Conservation (phyloP, 805 yeast species). For the Wickerhamiella sorbophila region DNA sequence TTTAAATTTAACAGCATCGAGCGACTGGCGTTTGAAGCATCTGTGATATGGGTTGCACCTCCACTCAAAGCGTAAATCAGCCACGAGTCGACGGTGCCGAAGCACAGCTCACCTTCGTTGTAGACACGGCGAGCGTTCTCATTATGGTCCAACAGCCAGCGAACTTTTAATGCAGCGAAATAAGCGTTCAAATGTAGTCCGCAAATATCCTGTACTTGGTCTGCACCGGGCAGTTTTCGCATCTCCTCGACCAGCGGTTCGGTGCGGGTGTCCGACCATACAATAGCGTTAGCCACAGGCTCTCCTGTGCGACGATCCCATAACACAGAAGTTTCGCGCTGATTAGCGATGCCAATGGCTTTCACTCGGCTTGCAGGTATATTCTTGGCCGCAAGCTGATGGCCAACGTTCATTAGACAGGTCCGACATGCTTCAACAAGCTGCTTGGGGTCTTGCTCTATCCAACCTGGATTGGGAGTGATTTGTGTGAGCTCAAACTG, state of each 20-base stretch:
- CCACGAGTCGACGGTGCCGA: slow-evolving; percentile 94
- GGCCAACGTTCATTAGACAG: slow-evolving; percentile 38
- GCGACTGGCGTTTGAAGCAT: slow-evolving; percentile 82
- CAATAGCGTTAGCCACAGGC: slow-evolving; percentile 78
- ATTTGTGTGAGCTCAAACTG: slow-evolving; percentile 67
- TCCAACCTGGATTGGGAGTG: slow-evolving; percentile 46
- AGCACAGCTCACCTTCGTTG: slow-evolving; percentile 66
- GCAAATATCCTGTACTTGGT: slow-evolving; percentile 44
- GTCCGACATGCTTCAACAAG: slow-evolving; percentile 66
- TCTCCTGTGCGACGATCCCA: slow-evolving; percentile 77
- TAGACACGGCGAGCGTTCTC: slow-evolving; percentile 51
- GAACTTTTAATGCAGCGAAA: slow-evolving; percentile 77
- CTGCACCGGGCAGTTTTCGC: slow-evolving; percentile 40
- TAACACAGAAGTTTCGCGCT: slow-evolving; percentile 81
- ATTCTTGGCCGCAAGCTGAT: slow-evolving; percentile 21
- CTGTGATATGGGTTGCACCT: slow-evolving; percentile 56
- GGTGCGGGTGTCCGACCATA: slow-evolving; percentile 93
- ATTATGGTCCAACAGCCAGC: slow-evolving; percentile 79
- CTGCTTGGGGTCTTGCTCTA: slow-evolving; percentile 80
- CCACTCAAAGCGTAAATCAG: slow-evolving; percentile 67
- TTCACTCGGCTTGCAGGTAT: slow-evolving; percentile 34
- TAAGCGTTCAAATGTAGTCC: slow-evolving; percentile 87
- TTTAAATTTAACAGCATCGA: slow-evolving; percentile 79
- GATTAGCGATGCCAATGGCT: slow-evolving; percentile 81
- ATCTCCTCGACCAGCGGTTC: slow-evolving; percentile 52